These are phyloP conservation scores for Pestalotiopsis sp. DNA, from an alignment of 2,329 filamentous ascomycete species.

Conservation along the genomic window DNA sequence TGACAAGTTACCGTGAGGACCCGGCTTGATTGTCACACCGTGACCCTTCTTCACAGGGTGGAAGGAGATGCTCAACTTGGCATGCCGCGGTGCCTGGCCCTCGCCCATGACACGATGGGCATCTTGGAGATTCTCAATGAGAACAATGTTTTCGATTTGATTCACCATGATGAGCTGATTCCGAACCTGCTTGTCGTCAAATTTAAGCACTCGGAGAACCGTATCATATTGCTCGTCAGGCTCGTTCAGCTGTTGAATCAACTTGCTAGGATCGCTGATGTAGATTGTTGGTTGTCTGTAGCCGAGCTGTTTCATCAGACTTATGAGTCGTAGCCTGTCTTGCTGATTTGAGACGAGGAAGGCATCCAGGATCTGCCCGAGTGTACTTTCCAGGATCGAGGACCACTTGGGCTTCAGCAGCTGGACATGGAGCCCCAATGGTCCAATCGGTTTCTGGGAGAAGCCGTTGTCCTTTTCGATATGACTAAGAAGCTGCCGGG, in stretches of 20 bases:
- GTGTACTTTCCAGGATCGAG: conserved; percentile 74
- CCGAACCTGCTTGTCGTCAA: conserved; percentile 78
- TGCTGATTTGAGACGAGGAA: conserved; percentile 81
- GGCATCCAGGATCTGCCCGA: conserved; percentile 70
- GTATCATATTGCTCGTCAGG: conserved; percentile 76
- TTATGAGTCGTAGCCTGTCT: conserved; percentile 72
- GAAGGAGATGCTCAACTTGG: conserved; percentile 72
- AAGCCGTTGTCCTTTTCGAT: conserved; percentile 75
- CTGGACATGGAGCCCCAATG: conserved; percentile 77
- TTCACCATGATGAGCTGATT: conserved; percentile 84
- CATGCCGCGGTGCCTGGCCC: conserved; percentile 66
- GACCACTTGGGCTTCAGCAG: conserved; percentile 83
- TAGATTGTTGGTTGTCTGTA: conserved; percentile 57
- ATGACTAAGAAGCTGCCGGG: conserved; percentile 66
- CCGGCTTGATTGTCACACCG: conserved; percentile 60
- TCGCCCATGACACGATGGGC: conserved; percentile 73
- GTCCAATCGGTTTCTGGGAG: conserved; percentile 75
- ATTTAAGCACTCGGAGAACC: conserved; percentile 77
- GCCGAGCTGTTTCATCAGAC: conserved; percentile 63
- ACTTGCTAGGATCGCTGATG: conserved; percentile 60
- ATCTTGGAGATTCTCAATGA: conserved; percentile 70
- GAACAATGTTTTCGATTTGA: conserved; percentile 79
- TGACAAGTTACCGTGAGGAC: conserved; percentile 31
- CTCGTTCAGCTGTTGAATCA: conserved; percentile 70
- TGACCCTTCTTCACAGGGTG: conserved; percentile 62